Base-by-base conservation (phyloP, 73 alveolate genomes). In the Paramecium bursaria region DNA sequence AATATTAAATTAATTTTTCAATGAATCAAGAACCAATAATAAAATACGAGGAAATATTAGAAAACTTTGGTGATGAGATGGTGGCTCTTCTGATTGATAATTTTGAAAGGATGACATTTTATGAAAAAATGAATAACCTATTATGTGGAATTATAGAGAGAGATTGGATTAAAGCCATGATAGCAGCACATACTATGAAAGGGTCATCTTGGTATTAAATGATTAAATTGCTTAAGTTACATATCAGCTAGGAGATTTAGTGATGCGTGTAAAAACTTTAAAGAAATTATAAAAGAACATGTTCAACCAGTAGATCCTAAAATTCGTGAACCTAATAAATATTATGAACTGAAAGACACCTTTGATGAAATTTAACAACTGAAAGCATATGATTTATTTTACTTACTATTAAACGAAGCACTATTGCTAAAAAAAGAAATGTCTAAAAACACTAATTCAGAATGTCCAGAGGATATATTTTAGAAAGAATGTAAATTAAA, bases 81-180 rank as follows among this genome's bases (percentile, higher is more conserved):
- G 82, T 57, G 4, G 23, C 33, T 17, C 15, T 39, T 53, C 33
- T 67, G 33, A 67, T 67, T 3, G 21, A 35, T 21, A 67, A 67
- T 47, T 67, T 67, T 67, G 82, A 67, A 42, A 19, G 42, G 26
- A 67, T 57, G 21, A 39, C 60, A 21, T 67, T 67, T 35, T 53
- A 67, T 67, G 9, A 11, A 21, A 67, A 47, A 67, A 67, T 67
- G 53, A 57, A 42, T 2, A 47, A 19, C 0, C 44, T 67, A 15
- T 29, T 67, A 15, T 1, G 44, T 21, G 82, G 82, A 17, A 67
- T 67, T 53, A 39, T 67, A 0, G 35, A 67, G 26, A 67, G 44
- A 21, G 82, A 67, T 67, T 67, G 82, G 82, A 57, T 67, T 2
- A 13, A n/a, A 15, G 82, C 82, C 9, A 67, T 67, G 82, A 31